These are phyloP conservation scores for Fusarium sp. DNA, from an alignment of 2,329 filamentous ascomycete species.

Conservation along the genomic window DNA sequence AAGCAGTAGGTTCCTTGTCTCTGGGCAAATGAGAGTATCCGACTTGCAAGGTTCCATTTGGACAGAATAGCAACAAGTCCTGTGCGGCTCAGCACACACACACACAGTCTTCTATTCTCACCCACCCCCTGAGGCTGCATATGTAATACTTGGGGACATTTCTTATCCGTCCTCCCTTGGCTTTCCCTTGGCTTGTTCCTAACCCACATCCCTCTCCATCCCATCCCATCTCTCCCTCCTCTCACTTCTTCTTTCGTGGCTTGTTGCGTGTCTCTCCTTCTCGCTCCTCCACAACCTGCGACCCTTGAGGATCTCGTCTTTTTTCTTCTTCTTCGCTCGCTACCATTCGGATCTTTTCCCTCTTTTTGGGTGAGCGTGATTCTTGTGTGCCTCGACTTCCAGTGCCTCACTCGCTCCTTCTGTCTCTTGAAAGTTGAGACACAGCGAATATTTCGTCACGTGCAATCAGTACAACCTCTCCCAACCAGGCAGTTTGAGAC, in stretches of 20 bases:
- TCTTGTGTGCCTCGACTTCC: neutral
- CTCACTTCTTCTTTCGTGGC: conserved; percentile 12
- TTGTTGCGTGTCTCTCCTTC: conserved; percentile 11
- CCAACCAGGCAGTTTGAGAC: neutral
- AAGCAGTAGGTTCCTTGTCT: neutral
- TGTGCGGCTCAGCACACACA: neutral
- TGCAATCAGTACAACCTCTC: conserved; percentile 5
- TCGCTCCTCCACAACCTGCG: conserved; percentile 8
- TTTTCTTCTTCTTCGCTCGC: neutral
- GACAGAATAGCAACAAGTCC: neutral
- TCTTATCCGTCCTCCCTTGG: neutral
- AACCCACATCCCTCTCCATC: neutral
- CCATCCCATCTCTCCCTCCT: neutral
- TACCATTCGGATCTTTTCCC: neutral
- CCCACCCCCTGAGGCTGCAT: conserved; percentile 20
- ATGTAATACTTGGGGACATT: conserved; percentile 3
- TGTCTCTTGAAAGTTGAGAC: neutral
- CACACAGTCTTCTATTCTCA: neutral
- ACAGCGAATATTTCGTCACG: conserved; percentile 1
- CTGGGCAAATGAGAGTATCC: neutral
- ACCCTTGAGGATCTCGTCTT: neutral
- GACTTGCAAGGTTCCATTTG: neutral
- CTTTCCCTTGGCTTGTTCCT: neutral
- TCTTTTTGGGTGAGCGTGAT: conserved; percentile 1
- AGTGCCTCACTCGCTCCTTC: neutral